Percentiles rank a stretch among this genome's conserved stretches.
phyloP scores from a whole-genome alignment of 2,329 filamentous ascomycete species.

The Colletotrichum liaoningense region DNA sequence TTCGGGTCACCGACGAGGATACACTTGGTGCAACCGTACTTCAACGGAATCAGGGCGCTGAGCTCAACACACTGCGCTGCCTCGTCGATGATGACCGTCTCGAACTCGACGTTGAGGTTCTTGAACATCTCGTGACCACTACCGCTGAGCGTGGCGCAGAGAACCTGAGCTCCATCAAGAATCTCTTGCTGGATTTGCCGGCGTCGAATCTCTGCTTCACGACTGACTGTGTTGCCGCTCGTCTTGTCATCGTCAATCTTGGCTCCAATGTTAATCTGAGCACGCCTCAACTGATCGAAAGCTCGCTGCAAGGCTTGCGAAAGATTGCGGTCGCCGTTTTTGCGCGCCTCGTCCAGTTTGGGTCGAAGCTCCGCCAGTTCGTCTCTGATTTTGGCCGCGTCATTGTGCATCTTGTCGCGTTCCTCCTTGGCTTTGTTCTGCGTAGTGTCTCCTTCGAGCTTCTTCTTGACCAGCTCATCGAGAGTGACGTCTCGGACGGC shows the following conservation, averaged over 20 bases:
- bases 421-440: slow-evolving; percentile 67
- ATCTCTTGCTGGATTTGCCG: slow-evolving; percentile 91
- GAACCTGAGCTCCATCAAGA: slow-evolving; percentile 88
- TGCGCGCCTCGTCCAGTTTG: slow-evolving; percentile 74
- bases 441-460: slow-evolving; percentile 71
- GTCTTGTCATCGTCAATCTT: slow-evolving; percentile 91
- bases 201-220: slow-evolving; percentile 87
- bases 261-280: slow-evolving; percentile 78
- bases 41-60: slow-evolving; percentile 94
- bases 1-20: slow-evolving; percentile 98
- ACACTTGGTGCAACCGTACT: slow-evolving; percentile 97
- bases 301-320: slow-evolving; percentile 75
- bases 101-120: slow-evolving; percentile 93
- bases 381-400: slow-evolving; percentile 79
- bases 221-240: slow-evolving; percentile 81
- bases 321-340: slow-evolving; percentile 51
- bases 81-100: slow-evolving; percentile 98
- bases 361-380: slow-evolving; percentile 78
- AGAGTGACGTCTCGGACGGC: slow-evolving; percentile 92
- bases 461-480: slow-evolving; percentile 87
- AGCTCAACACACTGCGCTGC: slow-evolving; percentile 98
- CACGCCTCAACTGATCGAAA: slow-evolving; percentile 81
- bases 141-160: slow-evolving; percentile 95
- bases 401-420: slow-evolving; percentile 70
- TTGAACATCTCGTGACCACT: slow-evolving; percentile 98